These are phyloP conservation scores for Tylopilus intermedius DNA, from an alignment of 768 basidiomycete species.

Conservation along the genomic window DNA sequence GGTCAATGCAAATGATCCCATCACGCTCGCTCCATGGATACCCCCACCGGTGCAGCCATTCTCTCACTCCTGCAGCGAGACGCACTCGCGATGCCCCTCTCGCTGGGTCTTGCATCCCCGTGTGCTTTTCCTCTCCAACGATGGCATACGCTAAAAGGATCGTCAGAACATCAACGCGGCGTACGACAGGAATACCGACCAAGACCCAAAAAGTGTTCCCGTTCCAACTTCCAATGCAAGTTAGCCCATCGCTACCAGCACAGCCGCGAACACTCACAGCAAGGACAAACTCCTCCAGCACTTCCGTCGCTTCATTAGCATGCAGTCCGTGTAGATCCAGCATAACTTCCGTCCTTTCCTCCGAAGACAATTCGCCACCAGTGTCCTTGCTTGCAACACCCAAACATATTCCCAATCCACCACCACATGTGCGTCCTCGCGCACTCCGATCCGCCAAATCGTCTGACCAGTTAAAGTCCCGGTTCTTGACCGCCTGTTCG, in stretches of 20 bases:
- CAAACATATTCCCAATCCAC: constrained; percentile 78
- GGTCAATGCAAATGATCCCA: constrained; percentile 85
- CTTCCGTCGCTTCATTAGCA: constrained; percentile 87
- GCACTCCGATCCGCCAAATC: constrained; percentile 74
- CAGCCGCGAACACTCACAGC: constrained; percentile 51
- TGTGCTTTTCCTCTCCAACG: constrained; percentile 95
- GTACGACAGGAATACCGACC: constrained; percentile 41
- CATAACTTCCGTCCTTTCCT: constrained; percentile 85
- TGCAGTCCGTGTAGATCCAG: constrained; percentile 93
- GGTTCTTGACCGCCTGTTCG: constrained; percentile 66
- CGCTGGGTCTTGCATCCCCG: constrained; percentile 79
- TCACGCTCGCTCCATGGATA: constrained; percentile 94
- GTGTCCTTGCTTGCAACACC: constrained; percentile 68
- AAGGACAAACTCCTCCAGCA: constrained; percentile 83
- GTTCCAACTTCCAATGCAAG: constrained; percentile 57
- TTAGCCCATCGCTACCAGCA: constrained; percentile 10
- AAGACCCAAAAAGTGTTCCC: constrained; percentile 82
- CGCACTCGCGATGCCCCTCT: constrained; percentile 81
- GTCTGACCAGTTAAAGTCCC: constrained; percentile 76
- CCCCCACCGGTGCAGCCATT: constrained; percentile 91
- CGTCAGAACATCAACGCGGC: constrained; percentile 4
- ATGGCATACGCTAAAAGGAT: constrained; percentile 66
- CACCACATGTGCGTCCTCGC: constrained; percentile 73
- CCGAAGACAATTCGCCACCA: constrained; percentile 60
- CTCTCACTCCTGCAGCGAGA: constrained; percentile 80